These are phyloP conservation scores for Phytophthora idaei DNA, from an alignment of 352 stramenopile species.

Conservation along the genomic window DNA sequence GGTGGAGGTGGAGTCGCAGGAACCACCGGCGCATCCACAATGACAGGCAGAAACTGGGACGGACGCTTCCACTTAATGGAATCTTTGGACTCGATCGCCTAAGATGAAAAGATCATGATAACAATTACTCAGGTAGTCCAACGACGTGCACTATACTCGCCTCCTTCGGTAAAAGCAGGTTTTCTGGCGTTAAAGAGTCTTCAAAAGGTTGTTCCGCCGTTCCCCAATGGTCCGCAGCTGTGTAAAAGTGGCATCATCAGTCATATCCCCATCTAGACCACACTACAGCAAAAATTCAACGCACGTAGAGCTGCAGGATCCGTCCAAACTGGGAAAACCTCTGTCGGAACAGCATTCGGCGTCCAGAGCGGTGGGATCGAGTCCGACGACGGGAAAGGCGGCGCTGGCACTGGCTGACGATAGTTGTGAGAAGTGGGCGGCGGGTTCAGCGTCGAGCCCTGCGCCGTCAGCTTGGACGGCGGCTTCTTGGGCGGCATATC, in stretches of 20 bases:
- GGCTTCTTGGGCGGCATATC: constrained; percentile 51
- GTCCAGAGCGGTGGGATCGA: constrained; percentile 52
- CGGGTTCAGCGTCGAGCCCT: constrained; percentile 23
- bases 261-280: neutral
- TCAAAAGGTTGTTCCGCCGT: constrained; percentile 49
- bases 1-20: constrained; percentile 15
- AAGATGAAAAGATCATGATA: neutral
- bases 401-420: constrained; percentile 34
- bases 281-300: constrained; percentile 1
- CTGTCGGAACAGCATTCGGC: constrained; percentile 32
- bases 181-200: constrained; percentile 37
- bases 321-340: constrained; percentile 74
- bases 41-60: constrained; percentile 56
- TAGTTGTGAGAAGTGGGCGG: constrained; percentile 5
- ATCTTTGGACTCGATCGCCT: neutral
- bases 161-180: constrained; percentile 39
- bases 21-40: constrained; percentile 39
- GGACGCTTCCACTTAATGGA: constrained; percentile 69
- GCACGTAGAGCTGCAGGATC: constrained; percentile 31
- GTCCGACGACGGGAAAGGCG: constrained; percentile 35
- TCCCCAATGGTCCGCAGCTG: constrained; percentile 59
- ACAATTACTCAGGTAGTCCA: neutral
- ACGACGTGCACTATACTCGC: constrained; percentile 1
- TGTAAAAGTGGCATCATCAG: neutral
- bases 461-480: constrained; percentile 42